Evolutionary conservation across 805 yeast species (phyloP).

Genomic region (Sugiyamaella americana): DNA sequence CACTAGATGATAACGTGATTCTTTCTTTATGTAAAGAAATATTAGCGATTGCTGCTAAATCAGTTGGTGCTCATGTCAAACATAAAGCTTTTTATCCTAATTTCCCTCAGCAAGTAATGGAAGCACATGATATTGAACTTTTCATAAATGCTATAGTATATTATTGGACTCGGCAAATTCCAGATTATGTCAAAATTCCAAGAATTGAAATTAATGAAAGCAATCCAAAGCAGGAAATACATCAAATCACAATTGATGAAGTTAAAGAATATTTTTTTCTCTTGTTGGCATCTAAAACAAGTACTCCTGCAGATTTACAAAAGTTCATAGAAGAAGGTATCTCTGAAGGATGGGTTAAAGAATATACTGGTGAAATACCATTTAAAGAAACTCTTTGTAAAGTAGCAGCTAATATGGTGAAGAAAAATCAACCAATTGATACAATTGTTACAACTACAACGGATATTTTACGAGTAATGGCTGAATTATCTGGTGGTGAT

Average conservation of each 20-base stretch:
- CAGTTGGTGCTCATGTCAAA: slow-evolving; percentile 4
- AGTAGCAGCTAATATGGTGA: slow-evolving; percentile 1
- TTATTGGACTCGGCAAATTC: background rate
- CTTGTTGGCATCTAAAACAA: slow-evolving; percentile 5
- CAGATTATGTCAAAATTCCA: background rate
- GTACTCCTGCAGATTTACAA: slow-evolving; percentile 1
- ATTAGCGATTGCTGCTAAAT: slow-evolving; percentile 1
- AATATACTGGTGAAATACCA: slow-evolving; percentile 4
- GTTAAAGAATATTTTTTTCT: slow-evolving; percentile 3
- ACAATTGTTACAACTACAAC: slow-evolving; percentile 3
- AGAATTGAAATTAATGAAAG: background rate
- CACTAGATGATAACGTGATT: background rate
- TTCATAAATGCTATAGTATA: background rate
- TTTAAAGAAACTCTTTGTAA: slow-evolving; percentile 7
- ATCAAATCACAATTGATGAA: background rate
- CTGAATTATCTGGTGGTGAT: slow-evolving; percentile 6
- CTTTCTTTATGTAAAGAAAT: background rate
- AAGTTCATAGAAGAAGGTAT: slow-evolving; percentile 4
- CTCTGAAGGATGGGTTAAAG: slow-evolving; percentile 3
- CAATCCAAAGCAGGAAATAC: background rate
- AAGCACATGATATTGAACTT: slow-evolving; percentile 5
- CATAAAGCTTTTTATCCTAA: slow-evolving; percentile 6
- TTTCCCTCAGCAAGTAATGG: slow-evolving; percentile 11
- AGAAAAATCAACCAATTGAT: background rate
- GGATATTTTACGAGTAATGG: slow-evolving; percentile 10